phyloP scores from a whole-genome alignment of 352 stramenopile genomes.

The Globisporangium heterothallicum region DNA sequence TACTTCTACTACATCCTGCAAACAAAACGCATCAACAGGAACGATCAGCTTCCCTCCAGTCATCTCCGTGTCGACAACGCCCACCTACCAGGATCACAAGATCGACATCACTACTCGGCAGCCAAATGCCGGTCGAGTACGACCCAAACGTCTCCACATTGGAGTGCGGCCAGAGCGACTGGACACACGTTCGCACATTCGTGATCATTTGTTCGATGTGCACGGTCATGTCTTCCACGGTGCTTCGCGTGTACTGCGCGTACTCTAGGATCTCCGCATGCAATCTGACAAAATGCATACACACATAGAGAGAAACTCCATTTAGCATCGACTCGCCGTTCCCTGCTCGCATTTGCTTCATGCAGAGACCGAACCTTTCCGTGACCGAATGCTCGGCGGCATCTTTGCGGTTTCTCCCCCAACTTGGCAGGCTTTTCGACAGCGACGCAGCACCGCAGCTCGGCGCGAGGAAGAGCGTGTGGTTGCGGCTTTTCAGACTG shows the following conservation, averaged over 20 bases:
- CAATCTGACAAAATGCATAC: constrained; percentile 25
- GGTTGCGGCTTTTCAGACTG: constrained; percentile 67
- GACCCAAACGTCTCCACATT: constrained; percentile 80
- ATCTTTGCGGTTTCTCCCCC: constrained; percentile 22
- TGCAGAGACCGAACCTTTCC: constrained; percentile 11
- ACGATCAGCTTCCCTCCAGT: neutral
- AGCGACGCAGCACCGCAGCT: constrained; percentile 8
- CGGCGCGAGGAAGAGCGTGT: constrained; percentile 56
- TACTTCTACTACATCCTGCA: constrained; percentile 50
- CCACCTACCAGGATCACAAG: constrained; percentile 65
- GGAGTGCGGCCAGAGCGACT: constrained; percentile 66
- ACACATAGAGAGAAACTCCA: neutral
- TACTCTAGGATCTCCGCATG: constrained; percentile 83
- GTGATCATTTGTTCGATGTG: constrained; percentile 83
- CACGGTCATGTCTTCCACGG: constrained; percentile 68
- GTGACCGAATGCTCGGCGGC: constrained; percentile 20
- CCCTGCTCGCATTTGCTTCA: neutral
- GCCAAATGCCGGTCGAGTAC: constrained; percentile 85
- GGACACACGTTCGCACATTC: constrained; percentile 62
- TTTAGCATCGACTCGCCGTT: too few species aligned
- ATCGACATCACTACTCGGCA: constrained; percentile 83
- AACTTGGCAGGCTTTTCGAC: constrained; percentile 29
- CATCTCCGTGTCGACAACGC: neutral
- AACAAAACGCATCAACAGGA: neutral
- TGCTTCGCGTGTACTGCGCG: constrained; percentile 57